Percentiles rank a stretch among this genome's conserved stretches.
Conservation (phyloP, 495 filamentous ascomycete species). For the Cenococcum geophilum region DNA sequence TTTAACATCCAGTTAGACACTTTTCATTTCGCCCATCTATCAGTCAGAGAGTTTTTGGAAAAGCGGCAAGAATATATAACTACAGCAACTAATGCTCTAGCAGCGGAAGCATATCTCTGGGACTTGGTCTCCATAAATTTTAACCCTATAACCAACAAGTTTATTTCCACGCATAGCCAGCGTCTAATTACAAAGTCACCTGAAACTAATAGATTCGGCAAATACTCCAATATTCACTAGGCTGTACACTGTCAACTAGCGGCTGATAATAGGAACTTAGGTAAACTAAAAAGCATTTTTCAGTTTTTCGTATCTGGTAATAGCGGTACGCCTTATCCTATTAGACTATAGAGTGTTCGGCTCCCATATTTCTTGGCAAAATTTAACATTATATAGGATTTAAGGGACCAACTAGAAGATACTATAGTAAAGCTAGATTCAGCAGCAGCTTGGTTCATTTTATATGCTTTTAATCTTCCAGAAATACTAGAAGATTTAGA, state of each 20-base stretch:
- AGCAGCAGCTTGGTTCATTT: no score
- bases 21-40: constrained; percentile 9
- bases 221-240: background rate
- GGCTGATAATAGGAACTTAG: background rate
- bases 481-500: no score
- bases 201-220: background rate
- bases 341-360: no score
- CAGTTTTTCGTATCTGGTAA: no score
- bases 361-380: no score
- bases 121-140: background rate
- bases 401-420: no score
- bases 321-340: no score
- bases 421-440: no score
- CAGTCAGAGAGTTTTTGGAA: constrained; percentile 10
- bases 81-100: constrained; percentile 7
- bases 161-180: background rate
- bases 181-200: background rate
- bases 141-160: background rate
- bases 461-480: no score
- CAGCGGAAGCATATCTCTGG: constrained; percentile 9
- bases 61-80: background rate
- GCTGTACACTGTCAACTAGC: constrained; percentile 2
- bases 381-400: no score
- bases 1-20: constrained; percentile 8
- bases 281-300: no score